These are phyloP conservation scores for Fremontodendron californicum DNA, from an alignment of 345 rosid genomes.

Conservation along the genomic window DNA sequence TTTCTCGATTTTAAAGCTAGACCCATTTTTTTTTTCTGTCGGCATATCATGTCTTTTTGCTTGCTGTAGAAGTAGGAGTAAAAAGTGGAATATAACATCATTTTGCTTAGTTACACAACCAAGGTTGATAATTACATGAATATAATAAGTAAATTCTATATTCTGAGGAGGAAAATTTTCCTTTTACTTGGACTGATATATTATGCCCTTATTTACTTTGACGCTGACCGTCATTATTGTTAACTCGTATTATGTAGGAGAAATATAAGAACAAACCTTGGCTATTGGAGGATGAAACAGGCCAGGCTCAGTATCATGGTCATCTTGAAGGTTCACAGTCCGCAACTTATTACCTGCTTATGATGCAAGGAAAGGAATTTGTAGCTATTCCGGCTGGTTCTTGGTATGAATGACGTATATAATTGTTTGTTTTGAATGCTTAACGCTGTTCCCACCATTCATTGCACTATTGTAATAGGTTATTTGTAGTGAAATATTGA, in stretches of 20 bases:
- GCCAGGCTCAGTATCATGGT: conserved; percentile 90
- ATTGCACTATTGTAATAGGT: background rate
- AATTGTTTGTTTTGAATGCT: background rate
- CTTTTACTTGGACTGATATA: background rate
- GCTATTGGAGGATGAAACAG: conserved; percentile 95
- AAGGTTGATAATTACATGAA: background rate
- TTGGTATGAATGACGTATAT: conserved; percentile 24
- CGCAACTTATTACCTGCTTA: conserved; percentile 85
- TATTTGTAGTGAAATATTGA: background rate
- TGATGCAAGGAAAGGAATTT: conserved; percentile 82
- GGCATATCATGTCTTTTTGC: background rate
- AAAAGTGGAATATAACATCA: too few species aligned
- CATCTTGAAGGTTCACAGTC: conserved; percentile 96
- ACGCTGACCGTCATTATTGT: background rate
- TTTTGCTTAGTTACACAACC: background rate
- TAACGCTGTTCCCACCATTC: background rate
- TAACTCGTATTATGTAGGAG: conserved; percentile 44
- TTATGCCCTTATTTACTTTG: background rate
- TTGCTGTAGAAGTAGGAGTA: background rate
- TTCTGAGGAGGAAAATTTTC: background rate
- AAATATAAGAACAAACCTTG: conserved; percentile 94
- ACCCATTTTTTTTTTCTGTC: background rate
- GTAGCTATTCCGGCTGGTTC: conserved; percentile 94
- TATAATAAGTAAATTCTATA: background rate
- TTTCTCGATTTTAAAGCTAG: background rate